Percentiles rank a stretch among this genome's conserved stretches.
phyloP scores from a whole-genome alignment of 192 early-diverging fungal genomes.

The Martensiomyces pterosporus region DNA sequence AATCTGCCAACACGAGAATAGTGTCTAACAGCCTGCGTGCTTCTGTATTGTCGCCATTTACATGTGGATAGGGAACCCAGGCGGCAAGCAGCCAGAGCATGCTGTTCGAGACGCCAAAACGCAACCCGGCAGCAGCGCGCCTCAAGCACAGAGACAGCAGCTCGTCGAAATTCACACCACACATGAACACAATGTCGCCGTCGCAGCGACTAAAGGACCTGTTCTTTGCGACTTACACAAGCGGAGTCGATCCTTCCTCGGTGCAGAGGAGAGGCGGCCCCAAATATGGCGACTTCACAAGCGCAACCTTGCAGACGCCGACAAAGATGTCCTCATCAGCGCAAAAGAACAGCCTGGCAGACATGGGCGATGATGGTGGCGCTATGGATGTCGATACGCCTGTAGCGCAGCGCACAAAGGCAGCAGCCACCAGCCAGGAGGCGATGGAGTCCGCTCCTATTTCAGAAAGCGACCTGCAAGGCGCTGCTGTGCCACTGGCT shows the following conservation, averaged over 20 bases:
- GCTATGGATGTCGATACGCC: constrained; percentile 39
- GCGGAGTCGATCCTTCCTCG: constrained; percentile 12
- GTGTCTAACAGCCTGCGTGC: too few species aligned
- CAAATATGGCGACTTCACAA: constrained; percentile 10
- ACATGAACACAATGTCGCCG: constrained; percentile 22
- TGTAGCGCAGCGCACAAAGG: background rate
- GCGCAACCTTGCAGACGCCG: constrained; percentile 26
- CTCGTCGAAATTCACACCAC: background rate
- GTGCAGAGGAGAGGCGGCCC: constrained; percentile 9
- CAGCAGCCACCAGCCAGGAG: background rate
- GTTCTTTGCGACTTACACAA: constrained; percentile 47
- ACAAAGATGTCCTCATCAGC: constrained; percentile 13
- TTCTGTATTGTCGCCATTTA: too few species aligned
- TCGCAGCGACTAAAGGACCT: constrained; percentile 46
- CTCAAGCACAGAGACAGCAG: constrained; percentile 14
- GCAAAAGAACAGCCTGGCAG: background rate
- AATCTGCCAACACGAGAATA: too few species aligned
- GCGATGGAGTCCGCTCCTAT: constrained; percentile 7
- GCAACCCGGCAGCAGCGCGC: constrained; percentile 18
- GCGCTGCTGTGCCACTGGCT: constrained; percentile 33
- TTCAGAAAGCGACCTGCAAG: constrained; percentile 21
- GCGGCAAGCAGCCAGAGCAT: constrained; percentile 10
- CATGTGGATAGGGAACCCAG: too few species aligned
- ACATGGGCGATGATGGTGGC: too few species aligned
- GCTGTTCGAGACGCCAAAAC: constrained; percentile 31